Percentiles rank a stretch among this genome's conserved stretches.
These are phyloP conservation scores for Chlorella variabilis DNA, from an alignment of 163 green algal genomes.

Conservation along the genomic window DNA sequence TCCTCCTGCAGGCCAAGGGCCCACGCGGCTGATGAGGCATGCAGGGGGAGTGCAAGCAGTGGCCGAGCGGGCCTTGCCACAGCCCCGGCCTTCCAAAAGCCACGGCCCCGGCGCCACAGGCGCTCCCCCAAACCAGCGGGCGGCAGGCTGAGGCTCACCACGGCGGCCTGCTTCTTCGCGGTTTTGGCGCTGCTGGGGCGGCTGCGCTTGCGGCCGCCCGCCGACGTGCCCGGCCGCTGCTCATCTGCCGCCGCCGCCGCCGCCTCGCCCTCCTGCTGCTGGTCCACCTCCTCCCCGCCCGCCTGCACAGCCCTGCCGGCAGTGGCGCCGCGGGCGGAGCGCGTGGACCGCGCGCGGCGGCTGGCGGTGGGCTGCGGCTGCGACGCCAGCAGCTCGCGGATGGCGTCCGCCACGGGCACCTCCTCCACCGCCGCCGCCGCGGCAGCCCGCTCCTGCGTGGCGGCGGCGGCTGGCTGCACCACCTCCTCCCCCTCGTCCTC, in stretches of 20 bases:
- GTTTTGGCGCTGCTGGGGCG: background rate
- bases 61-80: too few species aligned
- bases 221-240: background rate
- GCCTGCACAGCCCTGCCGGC: background rate
- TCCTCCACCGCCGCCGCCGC: background rate
- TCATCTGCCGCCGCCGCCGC: background rate
- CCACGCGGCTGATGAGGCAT: background rate
- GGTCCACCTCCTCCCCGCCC: slow-evolving; percentile 18
- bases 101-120: too few species aligned
- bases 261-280: slow-evolving; percentile 7
- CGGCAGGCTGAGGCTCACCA: slow-evolving; percentile 1
- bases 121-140: too few species aligned
- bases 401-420: slow-evolving; percentile 30
- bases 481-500: slow-evolving; percentile 36
- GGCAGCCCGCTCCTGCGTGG: background rate
- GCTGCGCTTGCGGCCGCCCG: background rate
- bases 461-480: background rate
- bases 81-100: too few species aligned
- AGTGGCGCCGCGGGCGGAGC: background rate
- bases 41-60: background rate
- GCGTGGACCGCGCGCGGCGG: slow-evolving; percentile 19
- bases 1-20: background rate
- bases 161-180: background rate
- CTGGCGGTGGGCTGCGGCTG: slow-evolving; percentile 23
- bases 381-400: slow-evolving; percentile 32